Evolutionary conservation across 345 rosid species (phyloP).

Genomic region (Dovyalis caffra): DNA sequence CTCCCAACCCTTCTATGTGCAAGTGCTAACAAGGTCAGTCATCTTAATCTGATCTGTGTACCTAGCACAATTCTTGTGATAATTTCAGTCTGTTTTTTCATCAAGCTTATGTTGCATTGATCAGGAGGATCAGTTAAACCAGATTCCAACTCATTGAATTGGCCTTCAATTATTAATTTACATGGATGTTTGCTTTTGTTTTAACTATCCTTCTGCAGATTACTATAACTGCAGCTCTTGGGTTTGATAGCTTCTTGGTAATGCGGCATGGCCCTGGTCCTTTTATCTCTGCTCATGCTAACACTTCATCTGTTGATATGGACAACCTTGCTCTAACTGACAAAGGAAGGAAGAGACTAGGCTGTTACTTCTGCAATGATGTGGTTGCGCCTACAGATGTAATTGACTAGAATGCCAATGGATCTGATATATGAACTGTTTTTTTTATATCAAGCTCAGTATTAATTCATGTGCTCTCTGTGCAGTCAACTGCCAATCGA

Average conservation of each 20-base stretch:
- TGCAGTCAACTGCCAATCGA: constrained; percentile 91
- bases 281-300: constrained; percentile 23
- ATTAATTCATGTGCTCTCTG: constrained; percentile 11
- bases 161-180: neutral
- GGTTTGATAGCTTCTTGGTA: constrained; percentile 95
- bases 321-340: constrained; percentile 42
- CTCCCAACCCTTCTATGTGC: constrained; percentile 87
- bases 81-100: constrained; percentile 1
- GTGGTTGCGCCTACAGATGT: constrained; percentile 96
- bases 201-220: constrained; percentile 48
- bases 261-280: constrained; percentile 99
- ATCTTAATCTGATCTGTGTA: constrained; percentile 9
- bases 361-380: constrained; percentile 97
- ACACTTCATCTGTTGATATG: constrained; percentile 36
- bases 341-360: constrained; percentile 58
- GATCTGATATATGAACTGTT: constrained; percentile 3
- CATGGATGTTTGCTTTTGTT: neutral
- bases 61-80: neutral
- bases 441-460: constrained; percentile 1
- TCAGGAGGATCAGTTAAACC: neutral
- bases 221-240: constrained; percentile 84
- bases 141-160: neutral
- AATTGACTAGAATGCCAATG: constrained; percentile 27
- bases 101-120: neutral
- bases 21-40: constrained; percentile 65